A percentile compares a stretch with the other conserved stretches of the same genome.
These are phyloP conservation scores for Aegilops longissima DNA, from an alignment of 176 grass and related monocot species.

Conservation along the genomic window DNA sequence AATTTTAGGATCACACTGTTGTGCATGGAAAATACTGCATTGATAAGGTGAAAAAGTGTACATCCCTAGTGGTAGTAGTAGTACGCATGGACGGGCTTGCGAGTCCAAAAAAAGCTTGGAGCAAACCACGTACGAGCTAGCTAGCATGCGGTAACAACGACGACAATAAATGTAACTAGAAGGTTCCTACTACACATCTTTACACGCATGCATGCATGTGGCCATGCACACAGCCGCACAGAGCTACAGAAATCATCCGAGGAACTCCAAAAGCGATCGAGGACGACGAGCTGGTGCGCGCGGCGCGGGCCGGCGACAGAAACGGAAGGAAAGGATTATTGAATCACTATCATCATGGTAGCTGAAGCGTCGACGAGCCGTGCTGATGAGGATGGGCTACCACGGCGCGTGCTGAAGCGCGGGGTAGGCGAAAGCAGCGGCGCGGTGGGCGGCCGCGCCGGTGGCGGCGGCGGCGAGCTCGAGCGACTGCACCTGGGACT, in stretches of 20 bases:
- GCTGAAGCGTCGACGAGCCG: background rate
- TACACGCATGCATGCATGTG: constrained; percentile 31
- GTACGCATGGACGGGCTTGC: constrained; percentile 31
- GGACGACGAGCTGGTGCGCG: constrained; percentile 6
- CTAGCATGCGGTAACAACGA: constrained; percentile 35
- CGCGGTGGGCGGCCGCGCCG: background rate
- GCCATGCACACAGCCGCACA: constrained; percentile 19
- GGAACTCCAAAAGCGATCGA: constrained; percentile 19
- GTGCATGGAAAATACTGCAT: background rate
- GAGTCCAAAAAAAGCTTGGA: constrained; percentile 54
- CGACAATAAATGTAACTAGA: constrained; percentile 4
- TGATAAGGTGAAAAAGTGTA: constrained; percentile 10
- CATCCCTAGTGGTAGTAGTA: background rate
- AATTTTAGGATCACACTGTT: background rate
- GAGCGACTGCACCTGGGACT: constrained; percentile 86
- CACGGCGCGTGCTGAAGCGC: constrained; percentile 21
- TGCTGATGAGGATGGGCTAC: background rate
- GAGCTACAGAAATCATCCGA: background rate
- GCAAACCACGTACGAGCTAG: constrained; percentile 40
- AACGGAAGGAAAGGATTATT: background rate
- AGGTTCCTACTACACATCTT: constrained; percentile 29
- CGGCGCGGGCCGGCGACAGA: background rate
- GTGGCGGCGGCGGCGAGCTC: constrained; percentile 55
- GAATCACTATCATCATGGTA: background rate
- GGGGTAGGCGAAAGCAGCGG: constrained; percentile 36